Percentiles rank a stretch among this genome's conserved stretches.
phyloP scores from a whole-genome alignment of 106 monocot species.

The Dioscorea zingiberensis region DNA sequence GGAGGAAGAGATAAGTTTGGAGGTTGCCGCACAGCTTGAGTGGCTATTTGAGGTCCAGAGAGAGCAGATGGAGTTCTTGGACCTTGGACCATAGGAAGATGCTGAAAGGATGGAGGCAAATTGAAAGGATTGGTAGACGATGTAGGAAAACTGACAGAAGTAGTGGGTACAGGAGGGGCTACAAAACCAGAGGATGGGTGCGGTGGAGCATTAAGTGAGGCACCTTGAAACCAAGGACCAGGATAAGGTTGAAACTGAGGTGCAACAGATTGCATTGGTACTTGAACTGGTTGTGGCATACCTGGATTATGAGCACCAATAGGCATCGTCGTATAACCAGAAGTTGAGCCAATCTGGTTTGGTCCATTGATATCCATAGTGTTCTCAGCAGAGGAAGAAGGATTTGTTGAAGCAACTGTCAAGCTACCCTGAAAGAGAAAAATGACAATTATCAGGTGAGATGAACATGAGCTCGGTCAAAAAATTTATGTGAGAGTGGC shows the following conservation, averaged over 20 bases:
- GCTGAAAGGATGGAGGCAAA: constrained; percentile 12
- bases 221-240: constrained; percentile 30
- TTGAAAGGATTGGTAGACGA: constrained; percentile 13
- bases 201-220: constrained; percentile 16
- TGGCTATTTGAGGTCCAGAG: constrained; percentile 23
- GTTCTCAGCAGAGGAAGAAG: constrained; percentile 8
- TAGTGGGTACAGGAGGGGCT: constrained; percentile 20
- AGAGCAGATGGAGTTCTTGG: constrained; percentile 22
- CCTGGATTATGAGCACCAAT: constrained; percentile 13
- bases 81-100: constrained; percentile 14
- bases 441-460: neutral
- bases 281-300: constrained; percentile 12
- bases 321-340: constrained; percentile 9
- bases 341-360: constrained; percentile 3
- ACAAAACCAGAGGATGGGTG: constrained; percentile 17
- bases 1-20: constrained; percentile 9
- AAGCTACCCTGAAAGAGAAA: constrained; percentile 33
- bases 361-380: constrained; percentile 1
- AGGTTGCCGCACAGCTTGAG: constrained; percentile 32
- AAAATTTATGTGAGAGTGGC: no score
- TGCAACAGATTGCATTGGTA: constrained; percentile 20
- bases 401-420: constrained; percentile 22
- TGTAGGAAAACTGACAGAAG: constrained; percentile 17
- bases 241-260: constrained; percentile 32
- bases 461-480: neutral